Evolutionary conservation across 305 asterid genomes (phyloP), one percentile per base, ranked within the genome.

Genomic region (Ruellia speciosa): DNA sequence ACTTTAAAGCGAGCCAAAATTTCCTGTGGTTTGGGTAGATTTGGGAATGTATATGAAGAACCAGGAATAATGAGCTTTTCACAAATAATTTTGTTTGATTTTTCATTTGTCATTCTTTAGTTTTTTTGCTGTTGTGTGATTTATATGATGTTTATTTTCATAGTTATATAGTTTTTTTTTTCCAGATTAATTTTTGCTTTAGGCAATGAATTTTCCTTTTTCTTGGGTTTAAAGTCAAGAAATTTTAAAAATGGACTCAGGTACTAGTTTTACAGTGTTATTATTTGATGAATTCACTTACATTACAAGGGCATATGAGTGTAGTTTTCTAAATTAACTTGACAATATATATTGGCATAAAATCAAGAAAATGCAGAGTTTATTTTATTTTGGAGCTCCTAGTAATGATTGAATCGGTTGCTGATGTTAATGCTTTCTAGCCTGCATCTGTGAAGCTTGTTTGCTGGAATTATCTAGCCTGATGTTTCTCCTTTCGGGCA

Each of bases 381-480:
- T 14, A 24, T 14, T 20, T 49, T 53, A 13, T 50, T 33, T 66
- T 33, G 12, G 46, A 49, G 11, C 56, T 52, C 5, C 43, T 31
- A 50, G 41, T 18, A 54, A 58, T 31, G 28, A 14, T 57, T 39
- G 56, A 24, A 43, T 14, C 53, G 37, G 50, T 49, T 20, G 35
- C 40, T 49, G 49, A 31, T 39, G 16, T 52, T 56, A 20, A 50
- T 33, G 43, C 56, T 51, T 28, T 4, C 13, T 37, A 34, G 28
- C 18, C 0, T 20, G 62, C 56, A 8, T 18, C 37, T 15, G 14
- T 18, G 59, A 33, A 20, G 62, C 51, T 50, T 70, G 52, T 33
- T 9, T 10, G 11, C 10, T 6, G 19, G 10, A 24, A 24, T 24
- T 47, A 15, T 15, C 14, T 48, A 41, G 16, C 49, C 6, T 43